Evolutionary conservation across 2,329 filamentous ascomycete species (phyloP), one percentile per base, ranked within the genome.

Genomic region (Sporothrix pseudoabietina): DNA sequence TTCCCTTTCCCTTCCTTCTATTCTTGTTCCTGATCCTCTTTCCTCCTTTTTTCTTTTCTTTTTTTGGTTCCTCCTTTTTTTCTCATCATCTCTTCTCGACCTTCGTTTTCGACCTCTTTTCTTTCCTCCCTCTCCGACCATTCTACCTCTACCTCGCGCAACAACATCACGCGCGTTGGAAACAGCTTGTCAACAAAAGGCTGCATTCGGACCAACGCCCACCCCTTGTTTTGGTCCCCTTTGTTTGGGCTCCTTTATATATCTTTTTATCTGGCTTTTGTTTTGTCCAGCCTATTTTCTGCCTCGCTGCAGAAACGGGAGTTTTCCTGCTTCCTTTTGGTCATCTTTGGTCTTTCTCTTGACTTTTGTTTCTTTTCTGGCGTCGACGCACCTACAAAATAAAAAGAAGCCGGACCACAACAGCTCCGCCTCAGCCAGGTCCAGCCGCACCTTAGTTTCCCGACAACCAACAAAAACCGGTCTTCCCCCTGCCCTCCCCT

Each of bases 361-460:
- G 44, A 32, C 26, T 26, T 26, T 71, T 19, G 35, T 72, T 14
- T 32, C 54, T 6, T n/a, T 4, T 19, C 47, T 32, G 41, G 69
- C 55, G 55, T 59, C 69, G 52, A 59, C 69, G 69, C 69, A 59
- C 30, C 49, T 26, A 26, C 26, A 26, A 59, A 35, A 55, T 47
- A 16, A 12, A 49, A 19, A 14, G 19, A 49, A 47, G 39, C 26
- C 55, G 19, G 22, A n/a, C 32, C 59, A 49, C 22, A 26, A 71
- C 52, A 39, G 44, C 55, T 61, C 41, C 41, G 41, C 44, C 54
- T 52, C 57, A 66, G 44, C 57, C 59, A 54, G 55, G 44, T 49
- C 66, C 66, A 73, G 72, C 72, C 68, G 72, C 68, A 52, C 72
- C 72, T 71, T 63, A 47, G 71, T 69, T 69, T 49, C 14, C 69